Base-by-base conservation (phyloP, 257 asterid species). In the Solanum etuberosum region DNA sequence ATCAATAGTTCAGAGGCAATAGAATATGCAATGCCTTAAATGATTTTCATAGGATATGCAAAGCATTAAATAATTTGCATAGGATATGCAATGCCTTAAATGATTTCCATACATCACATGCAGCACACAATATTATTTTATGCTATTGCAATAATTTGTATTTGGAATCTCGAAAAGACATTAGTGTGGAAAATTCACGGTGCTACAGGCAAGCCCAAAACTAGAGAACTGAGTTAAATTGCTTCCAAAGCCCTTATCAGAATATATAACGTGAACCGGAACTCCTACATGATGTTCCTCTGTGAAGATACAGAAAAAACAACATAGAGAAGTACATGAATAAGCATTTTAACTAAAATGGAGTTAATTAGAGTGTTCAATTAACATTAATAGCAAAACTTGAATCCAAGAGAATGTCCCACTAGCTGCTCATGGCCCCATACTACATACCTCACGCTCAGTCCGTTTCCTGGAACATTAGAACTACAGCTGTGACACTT, bases 401-500 rank as follows among this genome's bases (percentile, higher is more conserved):
- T n/a, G 81, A 65, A 87, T 68, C 48, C 72, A 43, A 78, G 40
- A 78, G 84, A 78, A 78, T 43, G n/a, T 27, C 65, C 84, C 38
- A 46, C 65, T 46, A 43, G 23, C 63, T 25, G 25, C 38, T 29
- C 27, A 72, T 18, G 80, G 71, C 90, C 61, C 67, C 46, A 86
- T 78, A 89, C 70, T 54, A 48, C 94, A 84, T 86, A 97, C 99
- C 99, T 96, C 68, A 96, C 94, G 78, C 99, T 96, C 83, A 91
- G 91, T 89, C 99, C 99, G 68, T 97, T 97, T 88, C 99, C 99
- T 42, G 99, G 99, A 88, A 97, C 98, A 84, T 91, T 89, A 90
- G 99, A 97, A 86, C 77, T 91, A 91, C 99, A 97, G 90, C 99
- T 96, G 88, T 97, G 99, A 87, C 99, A 97, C 92, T 88, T 95